Conservation (phyloP, 768 basidiomycete species). For the Terana coerulea region DNA sequence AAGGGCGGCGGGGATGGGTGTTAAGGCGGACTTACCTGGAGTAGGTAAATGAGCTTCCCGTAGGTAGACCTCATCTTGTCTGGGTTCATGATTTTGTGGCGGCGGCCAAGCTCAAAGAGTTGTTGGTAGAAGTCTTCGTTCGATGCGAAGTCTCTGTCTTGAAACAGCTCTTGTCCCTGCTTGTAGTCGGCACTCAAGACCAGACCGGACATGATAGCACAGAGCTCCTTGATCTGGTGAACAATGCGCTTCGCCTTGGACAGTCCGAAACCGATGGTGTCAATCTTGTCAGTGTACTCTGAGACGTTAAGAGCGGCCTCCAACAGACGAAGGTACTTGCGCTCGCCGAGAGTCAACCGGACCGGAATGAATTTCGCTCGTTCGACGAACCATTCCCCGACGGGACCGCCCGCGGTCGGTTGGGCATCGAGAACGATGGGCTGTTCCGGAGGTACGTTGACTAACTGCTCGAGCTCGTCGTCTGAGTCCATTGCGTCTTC, state of each 20-base stretch:
- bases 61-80: conserved; percentile 91
- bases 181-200: conserved; percentile 84
- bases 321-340: conserved; percentile 80
- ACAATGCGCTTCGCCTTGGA: conserved; percentile 88
- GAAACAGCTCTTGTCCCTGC: conserved; percentile 81
- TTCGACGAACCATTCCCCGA: conserved; percentile 85
- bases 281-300: conserved; percentile 89
- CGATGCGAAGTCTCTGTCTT: conserved; percentile 74
- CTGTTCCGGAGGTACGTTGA: conserved; percentile 16
- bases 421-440: conserved; percentile 44
- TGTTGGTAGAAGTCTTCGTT: conserved; percentile 79
- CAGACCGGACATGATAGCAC: conserved; percentile 83
- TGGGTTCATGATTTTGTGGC: conserved; percentile 91
- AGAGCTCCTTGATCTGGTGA: conserved; percentile 80
- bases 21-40: conserved; percentile 51
- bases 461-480: conserved; percentile 31
- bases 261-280: conserved; percentile 71
- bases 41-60: conserved; percentile 79
- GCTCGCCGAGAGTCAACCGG: conserved; percentile 69
- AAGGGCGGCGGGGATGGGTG: too few relatives aligned
- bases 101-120: conserved; percentile 77
- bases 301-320: conserved; percentile 83
- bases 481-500: conserved; percentile 34
- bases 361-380: conserved; percentile 79
- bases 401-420: conserved; percentile 53